phyloP scores from a whole-genome alignment of 768 basidiomycete species.

The Podaxis sp. region DNA sequence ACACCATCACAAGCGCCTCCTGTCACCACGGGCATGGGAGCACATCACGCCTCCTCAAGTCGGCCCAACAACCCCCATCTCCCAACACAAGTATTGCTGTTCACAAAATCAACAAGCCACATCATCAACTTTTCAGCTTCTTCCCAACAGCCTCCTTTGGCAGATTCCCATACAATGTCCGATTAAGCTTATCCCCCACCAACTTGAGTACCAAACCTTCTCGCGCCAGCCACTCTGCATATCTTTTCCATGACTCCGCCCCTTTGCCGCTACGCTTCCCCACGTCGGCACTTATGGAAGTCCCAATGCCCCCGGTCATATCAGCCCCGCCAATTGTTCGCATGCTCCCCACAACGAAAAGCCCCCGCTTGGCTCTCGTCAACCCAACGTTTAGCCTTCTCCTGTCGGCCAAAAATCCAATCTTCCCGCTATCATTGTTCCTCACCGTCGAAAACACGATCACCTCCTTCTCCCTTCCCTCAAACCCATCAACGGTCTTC shows the following conservation, averaged over 20 bases:
- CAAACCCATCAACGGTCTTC: constrained; percentile 93
- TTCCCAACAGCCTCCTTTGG: constrained; percentile 18
- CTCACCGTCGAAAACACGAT: constrained; percentile 91
- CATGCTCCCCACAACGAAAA: constrained; percentile 76
- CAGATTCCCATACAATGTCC: constrained; percentile 36
- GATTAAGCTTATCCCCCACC: constrained; percentile 35
- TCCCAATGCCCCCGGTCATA: neutral
- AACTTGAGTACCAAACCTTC: constrained; percentile 49
- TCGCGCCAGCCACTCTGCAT: constrained; percentile 50
- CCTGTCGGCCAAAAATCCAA: constrained; percentile 87
- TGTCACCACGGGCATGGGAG: constrained; percentile 4
- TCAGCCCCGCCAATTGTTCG: constrained; percentile 45
- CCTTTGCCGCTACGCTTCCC: constrained; percentile 33
- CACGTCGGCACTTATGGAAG: constrained; percentile 11
- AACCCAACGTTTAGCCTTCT: constrained; percentile 87
- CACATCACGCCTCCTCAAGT: neutral
- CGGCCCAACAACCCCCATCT: neutral
- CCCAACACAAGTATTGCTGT: neutral
- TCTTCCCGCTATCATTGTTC: constrained; percentile 69
- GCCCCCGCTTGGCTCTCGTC: constrained; percentile 81
- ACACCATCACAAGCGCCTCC: neutral
- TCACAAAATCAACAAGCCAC: neutral
- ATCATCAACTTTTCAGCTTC: neutral
- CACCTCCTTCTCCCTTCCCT: constrained; percentile 90
- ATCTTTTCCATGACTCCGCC: constrained; percentile 56